Evolutionary conservation across 2,329 filamentous ascomycete species (phyloP).

Genomic region (Immersiporthe knoxdaviesiana): DNA sequence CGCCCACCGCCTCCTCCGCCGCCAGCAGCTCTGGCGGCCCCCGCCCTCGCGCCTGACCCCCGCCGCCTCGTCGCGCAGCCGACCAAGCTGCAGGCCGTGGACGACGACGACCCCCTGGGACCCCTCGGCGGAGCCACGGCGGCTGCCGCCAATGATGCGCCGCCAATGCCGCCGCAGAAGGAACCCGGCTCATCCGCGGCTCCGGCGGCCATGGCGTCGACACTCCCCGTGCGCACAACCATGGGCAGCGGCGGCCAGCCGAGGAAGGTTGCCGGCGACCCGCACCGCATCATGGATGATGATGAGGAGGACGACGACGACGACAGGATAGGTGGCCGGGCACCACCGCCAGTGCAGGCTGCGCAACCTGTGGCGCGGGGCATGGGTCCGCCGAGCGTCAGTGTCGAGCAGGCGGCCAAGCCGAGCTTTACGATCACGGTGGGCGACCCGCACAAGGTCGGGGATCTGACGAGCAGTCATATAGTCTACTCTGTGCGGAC

Average conservation of each 20-base stretch:
- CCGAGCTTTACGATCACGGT: conserved; percentile 89
- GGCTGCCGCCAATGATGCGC: conserved; percentile 47
- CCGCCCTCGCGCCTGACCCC: conserved; percentile 53
- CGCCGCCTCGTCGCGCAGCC: conserved; percentile 74
- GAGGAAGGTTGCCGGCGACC: conserved; percentile 53
- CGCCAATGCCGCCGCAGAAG: conserved; percentile 71
- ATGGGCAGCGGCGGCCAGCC: conserved; percentile 48
- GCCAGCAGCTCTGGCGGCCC: conserved; percentile 35
- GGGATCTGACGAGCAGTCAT: conserved; percentile 93
- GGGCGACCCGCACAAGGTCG: conserved; percentile 96
- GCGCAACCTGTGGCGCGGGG: conserved; percentile 56
- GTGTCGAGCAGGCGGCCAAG: conserved; percentile 90
- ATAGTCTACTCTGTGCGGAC: conserved; percentile 97
- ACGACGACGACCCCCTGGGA: conserved; percentile 74
- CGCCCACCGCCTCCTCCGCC: conserved; percentile 37
- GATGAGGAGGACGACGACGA: conserved; percentile 59
- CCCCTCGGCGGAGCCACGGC: conserved; percentile 64
- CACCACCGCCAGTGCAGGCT: conserved; percentile 67
- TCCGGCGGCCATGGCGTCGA: conserved; percentile 22
- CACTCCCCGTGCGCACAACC: conserved; percentile 60
- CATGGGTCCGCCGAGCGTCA: conserved; percentile 75
- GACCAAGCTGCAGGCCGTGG: conserved; percentile 76
- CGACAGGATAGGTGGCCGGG: conserved; percentile 56
- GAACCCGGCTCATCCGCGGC: conserved; percentile 49
- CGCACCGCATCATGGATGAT: conserved; percentile 72